These are phyloP conservation scores for Emergomyces pasteurianus DNA, from an alignment of 2,329 filamentous ascomycete species.

Conservation along the genomic window DNA sequence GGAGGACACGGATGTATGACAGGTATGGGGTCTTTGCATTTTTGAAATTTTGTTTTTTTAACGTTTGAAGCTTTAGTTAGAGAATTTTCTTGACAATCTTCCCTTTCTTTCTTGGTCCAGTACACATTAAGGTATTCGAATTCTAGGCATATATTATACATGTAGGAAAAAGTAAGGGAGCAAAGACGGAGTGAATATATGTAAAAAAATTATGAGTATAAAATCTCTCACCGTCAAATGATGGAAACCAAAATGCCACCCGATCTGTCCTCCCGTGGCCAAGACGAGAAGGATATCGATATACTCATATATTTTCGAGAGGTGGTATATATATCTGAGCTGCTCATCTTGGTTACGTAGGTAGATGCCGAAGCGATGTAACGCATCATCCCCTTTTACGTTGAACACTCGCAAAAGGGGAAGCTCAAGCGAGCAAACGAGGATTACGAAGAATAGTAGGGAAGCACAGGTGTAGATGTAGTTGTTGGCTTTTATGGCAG, in stretches of 20 bases:
- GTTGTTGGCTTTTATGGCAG: slow-evolving; percentile 9
- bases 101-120: neutral
- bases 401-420: too few relatives aligned
- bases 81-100: neutral
- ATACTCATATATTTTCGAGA: slow-evolving; percentile 23
- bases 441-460: slow-evolving; percentile 5
- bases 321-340: slow-evolving; percentile 16
- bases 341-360: slow-evolving; percentile 1
- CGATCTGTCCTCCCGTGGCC: slow-evolving; percentile 15
- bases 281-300: slow-evolving; percentile 21
- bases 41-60: neutral
- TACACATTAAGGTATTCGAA: neutral
- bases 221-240: slow-evolving; percentile 15
- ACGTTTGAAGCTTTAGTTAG: neutral
- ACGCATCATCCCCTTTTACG: neutral
- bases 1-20: slow-evolving; percentile 17
- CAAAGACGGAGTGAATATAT: too few relatives aligned
- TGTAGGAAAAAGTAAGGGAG: neutral
- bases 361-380: neutral
- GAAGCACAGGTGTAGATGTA: slow-evolving; percentile 11
- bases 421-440: neutral
- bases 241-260: slow-evolving; percentile 20
- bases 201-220: neutral
- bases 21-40: slow-evolving; percentile 16
- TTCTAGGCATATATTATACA: neutral